A percentile compares a stretch with the other conserved stretches of the same genome.
phyloP scores from a whole-genome alignment of 2,329 filamentous ascomycete species.

The Trichoderma sp. region DNA sequence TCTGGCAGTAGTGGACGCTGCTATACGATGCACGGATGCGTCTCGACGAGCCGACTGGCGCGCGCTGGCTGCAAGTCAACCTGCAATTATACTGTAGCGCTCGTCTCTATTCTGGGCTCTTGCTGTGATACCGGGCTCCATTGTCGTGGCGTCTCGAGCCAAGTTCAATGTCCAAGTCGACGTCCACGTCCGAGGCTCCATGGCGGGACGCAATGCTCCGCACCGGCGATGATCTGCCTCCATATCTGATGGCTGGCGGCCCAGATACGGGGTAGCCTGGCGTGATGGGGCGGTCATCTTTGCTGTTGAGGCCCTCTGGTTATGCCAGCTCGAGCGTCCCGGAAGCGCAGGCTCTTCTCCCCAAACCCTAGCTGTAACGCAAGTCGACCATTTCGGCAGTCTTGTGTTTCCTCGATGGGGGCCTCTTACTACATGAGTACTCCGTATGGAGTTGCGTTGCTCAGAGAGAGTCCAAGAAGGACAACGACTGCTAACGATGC shows the following conservation, averaged over 20 bases:
- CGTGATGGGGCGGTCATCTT: not conserved
- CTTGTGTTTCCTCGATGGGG: not conserved
- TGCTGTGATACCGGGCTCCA: not conserved
- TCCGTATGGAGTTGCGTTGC: not conserved
- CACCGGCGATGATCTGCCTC: conserved; percentile 22
- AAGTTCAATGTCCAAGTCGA: not conserved
- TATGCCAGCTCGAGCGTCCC: conserved; percentile 2
- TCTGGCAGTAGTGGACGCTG: not conserved
- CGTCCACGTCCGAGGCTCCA: conserved; percentile 5
- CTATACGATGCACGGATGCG: not conserved
- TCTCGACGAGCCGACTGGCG: not conserved
- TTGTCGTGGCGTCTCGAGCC: not conserved
- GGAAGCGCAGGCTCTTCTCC: conserved; percentile 12
- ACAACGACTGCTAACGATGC: conserved; percentile 1
- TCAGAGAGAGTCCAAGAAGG: not conserved
- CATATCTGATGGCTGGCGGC: conserved; percentile 16
- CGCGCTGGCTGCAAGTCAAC: conserved; percentile 15
- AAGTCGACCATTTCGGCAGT: conserved; percentile 20
- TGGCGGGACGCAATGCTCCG: conserved; percentile 19
- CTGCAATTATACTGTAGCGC: conserved; percentile 7
- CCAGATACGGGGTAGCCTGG: conserved; percentile 20
- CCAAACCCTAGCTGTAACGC: conserved; percentile 7
- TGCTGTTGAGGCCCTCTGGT: not conserved
- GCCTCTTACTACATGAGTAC: not conserved
- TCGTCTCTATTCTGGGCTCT: conserved; percentile 2